A percentile compares a stretch with the other conserved stretches of the same genome.
Evolutionary conservation across 2,329 filamentous ascomycete species (phyloP).

Genomic region (Apiospora pterosperma): DNA sequence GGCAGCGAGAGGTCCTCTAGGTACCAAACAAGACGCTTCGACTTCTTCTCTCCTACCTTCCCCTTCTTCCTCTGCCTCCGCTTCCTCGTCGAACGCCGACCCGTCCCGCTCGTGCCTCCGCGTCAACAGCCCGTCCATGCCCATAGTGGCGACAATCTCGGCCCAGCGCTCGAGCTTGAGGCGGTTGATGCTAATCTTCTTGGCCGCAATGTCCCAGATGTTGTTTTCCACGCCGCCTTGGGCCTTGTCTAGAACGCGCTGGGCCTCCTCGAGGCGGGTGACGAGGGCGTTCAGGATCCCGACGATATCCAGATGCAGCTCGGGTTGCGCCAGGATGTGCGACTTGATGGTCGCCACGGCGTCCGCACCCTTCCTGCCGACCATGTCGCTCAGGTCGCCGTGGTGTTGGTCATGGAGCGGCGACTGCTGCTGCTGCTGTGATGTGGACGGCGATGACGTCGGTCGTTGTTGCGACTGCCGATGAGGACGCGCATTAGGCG

Average conservation of each 20-base stretch:
- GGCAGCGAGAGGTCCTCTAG: background rate
- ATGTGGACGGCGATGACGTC: background rate
- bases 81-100: background rate
- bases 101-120: slow-evolving; percentile 6
- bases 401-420: background rate
- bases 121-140: slow-evolving; percentile 24
- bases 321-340: slow-evolving; percentile 40
- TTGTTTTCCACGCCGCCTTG: slow-evolving; percentile 37
- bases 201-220: slow-evolving; percentile 45
- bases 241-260: slow-evolving; percentile 15
- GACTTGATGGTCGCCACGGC: slow-evolving; percentile 38
- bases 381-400: background rate
- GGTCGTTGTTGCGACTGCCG: background rate
- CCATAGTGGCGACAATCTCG: slow-evolving; percentile 35
- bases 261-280: slow-evolving; percentile 40
- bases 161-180: slow-evolving; percentile 45
- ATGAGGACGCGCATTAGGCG: slow-evolving; percentile 4
- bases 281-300: slow-evolving; percentile 39
- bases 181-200: slow-evolving; percentile 43
- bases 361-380: background rate
- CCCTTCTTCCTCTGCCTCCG: background rate
- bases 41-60: background rate
- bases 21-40: too few relatives aligned
- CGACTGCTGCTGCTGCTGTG: background rate
- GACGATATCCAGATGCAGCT: slow-evolving; percentile 40